Percentiles rank a stretch among this genome's conserved stretches.
Conservation (phyloP, 2,329 filamentous ascomycete species). For the Alternaria sp. region DNA sequence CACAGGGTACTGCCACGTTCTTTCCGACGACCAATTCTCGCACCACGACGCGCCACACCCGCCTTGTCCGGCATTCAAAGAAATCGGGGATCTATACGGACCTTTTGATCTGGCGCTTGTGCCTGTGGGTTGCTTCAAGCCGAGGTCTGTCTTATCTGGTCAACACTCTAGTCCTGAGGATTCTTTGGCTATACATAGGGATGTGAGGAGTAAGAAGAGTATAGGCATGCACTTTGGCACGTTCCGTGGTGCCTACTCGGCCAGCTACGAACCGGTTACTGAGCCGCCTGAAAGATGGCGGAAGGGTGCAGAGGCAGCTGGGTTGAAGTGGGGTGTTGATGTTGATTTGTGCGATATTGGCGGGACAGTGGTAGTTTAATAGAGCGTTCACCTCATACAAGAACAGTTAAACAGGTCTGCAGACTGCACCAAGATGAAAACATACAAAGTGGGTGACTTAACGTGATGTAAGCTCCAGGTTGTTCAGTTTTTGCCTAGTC, state of each 20-base stretch:
- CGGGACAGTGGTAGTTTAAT: conserved; percentile 53
- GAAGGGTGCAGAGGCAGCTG: conserved; percentile 53
- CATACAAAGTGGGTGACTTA: background rate
- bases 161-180: conserved; percentile 59
- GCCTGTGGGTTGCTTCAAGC: conserved; percentile 58
- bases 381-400: background rate
- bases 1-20: conserved; percentile 55
- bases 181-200: conserved; percentile 56
- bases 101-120: conserved; percentile 59
- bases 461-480: background rate
- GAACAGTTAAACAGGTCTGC: background rate
- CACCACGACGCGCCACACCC: conserved; percentile 46
- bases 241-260: conserved; percentile 53
- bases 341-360: conserved; percentile 55
- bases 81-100: conserved; percentile 55
- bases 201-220: conserved; percentile 55
- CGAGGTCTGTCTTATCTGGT: conserved; percentile 52
- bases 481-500: background rate
- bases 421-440: background rate
- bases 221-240: conserved; percentile 62
- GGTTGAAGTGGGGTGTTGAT: conserved; percentile 47
- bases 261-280: conserved; percentile 57
- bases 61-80: conserved; percentile 56
- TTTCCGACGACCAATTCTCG: conserved; percentile 36
- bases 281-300: conserved; percentile 56